These are phyloP conservation scores for Aspergillus ellipticus DNA, from an alignment of 495 filamentous ascomycete species.

Conservation along the genomic window DNA sequence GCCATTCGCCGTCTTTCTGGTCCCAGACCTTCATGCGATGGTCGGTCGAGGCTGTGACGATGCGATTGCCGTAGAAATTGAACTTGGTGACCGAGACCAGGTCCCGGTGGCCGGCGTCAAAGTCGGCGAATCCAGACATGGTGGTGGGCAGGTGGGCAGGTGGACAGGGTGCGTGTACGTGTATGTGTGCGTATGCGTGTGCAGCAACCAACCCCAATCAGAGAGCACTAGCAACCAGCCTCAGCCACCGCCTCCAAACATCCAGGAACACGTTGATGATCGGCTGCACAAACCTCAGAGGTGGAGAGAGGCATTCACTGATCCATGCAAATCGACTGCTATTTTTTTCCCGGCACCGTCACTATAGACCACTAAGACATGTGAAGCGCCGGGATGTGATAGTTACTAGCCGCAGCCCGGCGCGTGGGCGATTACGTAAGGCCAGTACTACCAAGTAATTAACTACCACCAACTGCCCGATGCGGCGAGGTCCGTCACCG, in stretches of 20 bases:
- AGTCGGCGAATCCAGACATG: conserved; percentile 54
- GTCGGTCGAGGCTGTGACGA: conserved; percentile 86
- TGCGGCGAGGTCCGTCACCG: not conserved
- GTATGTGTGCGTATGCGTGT: conserved; percentile 22
- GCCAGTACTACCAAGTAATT: too few relatives aligned
- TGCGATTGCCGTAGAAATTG: conserved; percentile 84
- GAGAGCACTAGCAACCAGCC: conserved; percentile 6
- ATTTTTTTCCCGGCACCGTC: not conserved
- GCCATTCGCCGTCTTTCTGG: conserved; percentile 72
- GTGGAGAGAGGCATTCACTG: not conserved
- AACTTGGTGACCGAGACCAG: conserved; percentile 48
- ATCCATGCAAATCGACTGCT: not conserved
- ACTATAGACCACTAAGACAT: conserved; percentile 4
- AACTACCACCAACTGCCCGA: conserved; percentile 19
- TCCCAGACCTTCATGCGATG: conserved; percentile 94
- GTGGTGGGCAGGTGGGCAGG: too few relatives aligned
- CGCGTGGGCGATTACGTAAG: conserved; percentile 8
- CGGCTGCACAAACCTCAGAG: not conserved
- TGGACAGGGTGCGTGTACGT: conserved; percentile 22
- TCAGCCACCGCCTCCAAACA: conserved; percentile 3
- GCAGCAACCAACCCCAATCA: conserved; percentile 26
- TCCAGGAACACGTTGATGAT: conserved; percentile 1
- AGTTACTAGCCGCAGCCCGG: too few relatives aligned
- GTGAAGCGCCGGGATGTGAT: conserved; percentile 7
- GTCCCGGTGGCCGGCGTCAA: conserved; percentile 63